Evolutionary conservation across 208 protist genomes (phyloP), one percentile per base, ranked within the genome.

Genomic region (Balamuthia mandrillaris): DNA sequence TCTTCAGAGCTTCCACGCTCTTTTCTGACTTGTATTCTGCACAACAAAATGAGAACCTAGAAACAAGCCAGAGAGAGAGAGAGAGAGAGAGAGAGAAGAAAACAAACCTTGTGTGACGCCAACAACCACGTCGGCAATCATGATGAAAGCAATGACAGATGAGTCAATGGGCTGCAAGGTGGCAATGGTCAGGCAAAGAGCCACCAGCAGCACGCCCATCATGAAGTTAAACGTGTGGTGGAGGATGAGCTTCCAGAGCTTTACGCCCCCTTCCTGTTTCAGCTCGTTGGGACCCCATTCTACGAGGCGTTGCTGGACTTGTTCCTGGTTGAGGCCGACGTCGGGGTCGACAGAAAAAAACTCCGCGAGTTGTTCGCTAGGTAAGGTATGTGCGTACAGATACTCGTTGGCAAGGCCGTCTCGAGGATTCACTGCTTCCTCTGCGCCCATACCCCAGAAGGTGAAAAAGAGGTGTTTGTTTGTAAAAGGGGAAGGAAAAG

Each of bases 21-120:
- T 92, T 74, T 51, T 93, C 91, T 5, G 60, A 85, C n/a, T 86
- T 86, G 60, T 90, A 93, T 41, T 93, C 88, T 79, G 70, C 3
- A 12, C 14, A 12, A 29, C 37, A 33, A 0, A 18, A 54, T n/a
- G n/a, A n/a, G n/a, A 54, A 54, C 47, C 18, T 54, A 54, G 47
- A 54, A n/a, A n/a, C n/a, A n/a, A n/a, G n/a, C n/a, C n/a, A n/a
- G n/a, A n/a, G n/a, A n/a, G n/a, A n/a, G n/a, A n/a, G n/a, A n/a
- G n/a, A n/a, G n/a, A n/a, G n/a, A n/a, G n/a, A n/a, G n/a, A n/a
- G n/a, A n/a, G n/a, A n/a, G n/a, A n/a, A n/a, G n/a, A n/a, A n/a
- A n/a, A n/a, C n/a, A n/a, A n/a, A 75, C 70, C 70, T 79, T 79
- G 70, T 33, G 70, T 60, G 21, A 79, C 70, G 24, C 70, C 70